phyloP scores from a whole-genome alignment of 2,329 filamentous ascomycete genomes.

The Cylindrodendrum hubeiense region DNA sequence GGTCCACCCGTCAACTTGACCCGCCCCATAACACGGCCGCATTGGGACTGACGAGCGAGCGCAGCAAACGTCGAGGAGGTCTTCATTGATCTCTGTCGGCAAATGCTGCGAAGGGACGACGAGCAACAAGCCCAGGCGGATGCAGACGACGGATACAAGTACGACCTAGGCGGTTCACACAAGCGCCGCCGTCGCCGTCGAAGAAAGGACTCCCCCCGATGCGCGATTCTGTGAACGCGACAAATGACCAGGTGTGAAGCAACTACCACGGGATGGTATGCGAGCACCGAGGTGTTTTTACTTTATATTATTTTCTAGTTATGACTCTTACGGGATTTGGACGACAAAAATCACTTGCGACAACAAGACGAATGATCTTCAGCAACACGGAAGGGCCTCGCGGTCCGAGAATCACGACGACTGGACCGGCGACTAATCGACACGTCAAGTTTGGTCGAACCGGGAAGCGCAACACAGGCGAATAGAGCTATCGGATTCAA shows the following conservation, averaged over 20 bases:
- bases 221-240: constrained; percentile 56
- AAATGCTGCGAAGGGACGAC: constrained; percentile 83
- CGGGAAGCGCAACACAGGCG: not conserved
- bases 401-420: constrained; percentile 36
- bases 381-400: constrained; percentile 32
- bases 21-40: constrained; percentile 22
- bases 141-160: constrained; percentile 57
- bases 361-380: constrained; percentile 26
- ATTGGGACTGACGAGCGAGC: constrained; percentile 40
- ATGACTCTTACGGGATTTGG: not conserved
- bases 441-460: constrained; percentile 8
- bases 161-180: constrained; percentile 48
- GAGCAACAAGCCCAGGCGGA: constrained; percentile 50
- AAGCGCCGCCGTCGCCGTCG: constrained; percentile 47
- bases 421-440: constrained; percentile 10
- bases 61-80: constrained; percentile 91
- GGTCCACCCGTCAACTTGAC: not conserved
- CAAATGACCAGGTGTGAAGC: not conserved
- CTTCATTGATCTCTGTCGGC: constrained; percentile 85
- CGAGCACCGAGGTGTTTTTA: not conserved
- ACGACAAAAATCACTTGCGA: constrained; percentile 22
- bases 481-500: constrained; percentile 14
- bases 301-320: constrained; percentile 1
- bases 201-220: constrained; percentile 53
- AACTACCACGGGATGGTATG: constrained; percentile 34